Evolutionary conservation across 768 basidiomycete species (phyloP).

Genomic region (Serendipita sp.): DNA sequence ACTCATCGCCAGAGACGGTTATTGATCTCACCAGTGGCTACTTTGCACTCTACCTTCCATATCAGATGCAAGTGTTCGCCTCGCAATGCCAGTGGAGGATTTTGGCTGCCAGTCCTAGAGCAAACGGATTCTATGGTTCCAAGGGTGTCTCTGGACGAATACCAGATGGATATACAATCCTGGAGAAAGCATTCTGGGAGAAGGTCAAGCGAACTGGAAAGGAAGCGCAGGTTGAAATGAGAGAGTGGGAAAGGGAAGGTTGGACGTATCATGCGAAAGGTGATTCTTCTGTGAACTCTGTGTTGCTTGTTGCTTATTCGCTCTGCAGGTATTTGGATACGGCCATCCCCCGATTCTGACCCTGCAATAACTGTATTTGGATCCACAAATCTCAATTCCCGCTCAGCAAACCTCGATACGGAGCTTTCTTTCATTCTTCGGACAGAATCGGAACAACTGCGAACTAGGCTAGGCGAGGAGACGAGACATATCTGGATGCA

Average conservation of each 20-base stretch:
- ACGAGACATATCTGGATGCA: slow-evolving; percentile 18
- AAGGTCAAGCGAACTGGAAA: slow-evolving; percentile 10
- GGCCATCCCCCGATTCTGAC: slow-evolving; percentile 31
- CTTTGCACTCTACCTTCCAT: slow-evolving; percentile 70
- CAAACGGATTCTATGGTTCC: slow-evolving; percentile 91
- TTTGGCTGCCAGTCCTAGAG: slow-evolving; percentile 80
- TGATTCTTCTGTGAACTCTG: slow-evolving; percentile 18
- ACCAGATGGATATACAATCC: slow-evolving; percentile 84
- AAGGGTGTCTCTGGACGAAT: slow-evolving; percentile 81
- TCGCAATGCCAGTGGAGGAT: slow-evolving; percentile 48
- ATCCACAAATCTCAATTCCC: slow-evolving; percentile 86
- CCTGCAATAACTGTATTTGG: slow-evolving; percentile 77
- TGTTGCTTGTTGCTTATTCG: background rate
- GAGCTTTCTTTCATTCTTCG: slow-evolving; percentile 80
- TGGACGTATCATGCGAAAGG: slow-evolving; percentile 99
- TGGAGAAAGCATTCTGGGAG: slow-evolving; percentile 62
- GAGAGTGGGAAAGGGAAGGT: slow-evolving; percentile 72
- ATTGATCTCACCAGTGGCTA: slow-evolving; percentile 87
- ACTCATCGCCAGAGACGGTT: slow-evolving; percentile 28
- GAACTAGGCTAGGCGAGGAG: slow-evolving; percentile 19
- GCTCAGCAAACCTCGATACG: slow-evolving; percentile 79
- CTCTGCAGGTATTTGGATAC: slow-evolving; percentile 69
- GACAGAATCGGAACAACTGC: slow-evolving; percentile 35
- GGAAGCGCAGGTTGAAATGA: slow-evolving; percentile 43
- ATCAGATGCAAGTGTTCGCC: slow-evolving; percentile 54